phyloP scores from a whole-genome alignment of 2,329 filamentous ascomycete genomes.

The Chaetomiaceae sp. region DNA sequence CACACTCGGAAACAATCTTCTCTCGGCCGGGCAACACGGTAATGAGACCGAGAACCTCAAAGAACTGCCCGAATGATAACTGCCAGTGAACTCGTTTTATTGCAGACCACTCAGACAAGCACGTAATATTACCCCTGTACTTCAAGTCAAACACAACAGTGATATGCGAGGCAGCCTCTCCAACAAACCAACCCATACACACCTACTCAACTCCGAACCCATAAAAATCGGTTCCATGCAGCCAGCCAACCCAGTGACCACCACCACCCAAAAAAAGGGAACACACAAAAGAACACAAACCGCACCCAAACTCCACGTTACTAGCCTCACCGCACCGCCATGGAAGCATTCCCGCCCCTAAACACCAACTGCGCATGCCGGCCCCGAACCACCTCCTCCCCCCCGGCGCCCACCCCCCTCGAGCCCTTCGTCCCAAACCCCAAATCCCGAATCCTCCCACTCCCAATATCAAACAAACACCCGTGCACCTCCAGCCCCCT shows the following conservation, averaged over 20 bases:
- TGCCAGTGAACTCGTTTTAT: too few relatives aligned
- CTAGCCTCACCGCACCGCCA: slow-evolving; percentile 34
- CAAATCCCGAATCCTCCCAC: slow-evolving; percentile 47
- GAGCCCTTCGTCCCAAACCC: slow-evolving; percentile 37
- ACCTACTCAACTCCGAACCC: too few relatives aligned
- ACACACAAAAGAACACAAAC: background rate
- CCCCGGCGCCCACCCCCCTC: slow-evolving; percentile 11
- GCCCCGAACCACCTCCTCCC: slow-evolving; percentile 39
- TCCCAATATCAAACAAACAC: slow-evolving; percentile 63
- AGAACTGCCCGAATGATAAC: too few relatives aligned
- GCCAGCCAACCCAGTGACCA: background rate
- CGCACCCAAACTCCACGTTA: too few relatives aligned
- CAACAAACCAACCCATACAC: background rate
- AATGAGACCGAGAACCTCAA: too few relatives aligned
- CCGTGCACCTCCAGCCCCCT: slow-evolving; percentile 72
- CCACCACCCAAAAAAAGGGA: background rate
- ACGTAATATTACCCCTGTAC: too few relatives aligned
- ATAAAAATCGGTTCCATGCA: background rate
- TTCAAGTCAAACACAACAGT: background rate
- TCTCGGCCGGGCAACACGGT: too few relatives aligned
- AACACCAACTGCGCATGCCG: slow-evolving; percentile 51
- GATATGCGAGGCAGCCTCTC: background rate
- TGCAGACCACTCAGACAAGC: background rate
- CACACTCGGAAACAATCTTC: too few relatives aligned
- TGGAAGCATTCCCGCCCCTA: slow-evolving; percentile 35